Conservation (phyloP, 2,329 filamentous ascomycete genomes). For the Arthrinium puccinioides region DNA sequence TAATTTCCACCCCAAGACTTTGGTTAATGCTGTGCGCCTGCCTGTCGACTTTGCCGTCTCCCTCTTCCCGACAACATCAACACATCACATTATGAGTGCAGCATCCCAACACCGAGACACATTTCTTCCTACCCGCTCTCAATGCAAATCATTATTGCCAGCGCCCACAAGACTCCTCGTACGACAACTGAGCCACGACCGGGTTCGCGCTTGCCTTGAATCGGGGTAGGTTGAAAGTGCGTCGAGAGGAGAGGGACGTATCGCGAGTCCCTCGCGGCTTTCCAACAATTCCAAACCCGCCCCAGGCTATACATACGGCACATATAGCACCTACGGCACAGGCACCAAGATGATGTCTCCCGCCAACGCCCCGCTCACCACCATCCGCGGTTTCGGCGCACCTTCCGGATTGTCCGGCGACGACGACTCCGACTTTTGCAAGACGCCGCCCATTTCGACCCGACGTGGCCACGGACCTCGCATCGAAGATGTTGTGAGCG, state of each 20-base stretch:
- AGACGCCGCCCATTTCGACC: constrained; percentile 28
- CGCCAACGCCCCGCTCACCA: constrained; percentile 42
- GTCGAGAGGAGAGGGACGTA: not conserved
- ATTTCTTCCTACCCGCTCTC: too few species aligned
- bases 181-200: constrained; percentile 54
- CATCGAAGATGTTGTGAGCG: constrained; percentile 52
- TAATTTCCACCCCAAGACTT: too few species aligned
- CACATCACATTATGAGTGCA: too few species aligned
- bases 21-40: too few species aligned
- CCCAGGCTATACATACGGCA: constrained; percentile 1
- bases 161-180: too few species aligned
- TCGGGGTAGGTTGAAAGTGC: constrained; percentile 21
- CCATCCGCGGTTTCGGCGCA: constrained; percentile 49
- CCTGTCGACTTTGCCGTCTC: too few species aligned
- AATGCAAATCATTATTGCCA: too few species aligned
- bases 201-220: constrained; percentile 39
- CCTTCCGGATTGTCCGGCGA: constrained; percentile 48
- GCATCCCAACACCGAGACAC: too few species aligned
- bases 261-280: too few species aligned
- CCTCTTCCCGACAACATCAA: too few species aligned
- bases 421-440: constrained; percentile 47
- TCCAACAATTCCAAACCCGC: constrained; percentile 3
- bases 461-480: constrained; percentile 31
- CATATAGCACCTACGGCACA: not conserved
- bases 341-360: constrained; percentile 35